Conservation (phyloP, 1,284 basidiomycete genomes). For the Leccinum huronense region DNA sequence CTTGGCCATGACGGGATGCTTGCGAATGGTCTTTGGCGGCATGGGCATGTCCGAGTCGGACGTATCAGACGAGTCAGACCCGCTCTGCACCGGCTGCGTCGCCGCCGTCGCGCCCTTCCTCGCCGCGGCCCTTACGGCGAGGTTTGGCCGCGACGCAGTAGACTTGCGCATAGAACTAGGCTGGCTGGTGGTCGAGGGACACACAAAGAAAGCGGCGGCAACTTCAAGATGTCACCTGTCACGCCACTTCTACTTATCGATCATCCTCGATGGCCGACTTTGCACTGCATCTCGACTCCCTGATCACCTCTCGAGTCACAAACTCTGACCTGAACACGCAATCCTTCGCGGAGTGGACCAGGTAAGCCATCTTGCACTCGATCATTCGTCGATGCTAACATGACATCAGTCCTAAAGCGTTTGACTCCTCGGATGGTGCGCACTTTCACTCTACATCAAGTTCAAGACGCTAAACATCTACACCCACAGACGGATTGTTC, state of each 20-base stretch:
- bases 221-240: background rate
- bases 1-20: conserved; percentile 3
- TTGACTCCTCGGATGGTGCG: conserved; percentile 21
- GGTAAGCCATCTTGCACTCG: conserved; percentile 19
- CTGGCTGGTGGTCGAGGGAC: background rate
- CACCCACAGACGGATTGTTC: conserved; percentile 18
- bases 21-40: background rate
- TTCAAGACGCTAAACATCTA: conserved; percentile 10
- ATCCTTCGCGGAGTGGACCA: conserved; percentile 27
- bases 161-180: background rate
- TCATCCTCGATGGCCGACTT: conserved; percentile 24
- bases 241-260: background rate
- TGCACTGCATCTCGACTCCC: conserved; percentile 24
- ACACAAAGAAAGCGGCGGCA: background rate
- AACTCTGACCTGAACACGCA: conserved; percentile 19
- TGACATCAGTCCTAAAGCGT: conserved; percentile 20
- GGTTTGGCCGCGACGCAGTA: background rate
- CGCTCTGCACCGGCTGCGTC: background rate
- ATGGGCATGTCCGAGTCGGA: background rate
- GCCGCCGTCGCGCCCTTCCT: background rate
- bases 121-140: background rate
- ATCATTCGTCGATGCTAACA: conserved; percentile 19
- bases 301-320: conserved; percentile 19
- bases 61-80: background rate
- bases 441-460: background rate